Conservation (phyloP, 139 green algal species). For the Desmodesmus armatus region DNA sequence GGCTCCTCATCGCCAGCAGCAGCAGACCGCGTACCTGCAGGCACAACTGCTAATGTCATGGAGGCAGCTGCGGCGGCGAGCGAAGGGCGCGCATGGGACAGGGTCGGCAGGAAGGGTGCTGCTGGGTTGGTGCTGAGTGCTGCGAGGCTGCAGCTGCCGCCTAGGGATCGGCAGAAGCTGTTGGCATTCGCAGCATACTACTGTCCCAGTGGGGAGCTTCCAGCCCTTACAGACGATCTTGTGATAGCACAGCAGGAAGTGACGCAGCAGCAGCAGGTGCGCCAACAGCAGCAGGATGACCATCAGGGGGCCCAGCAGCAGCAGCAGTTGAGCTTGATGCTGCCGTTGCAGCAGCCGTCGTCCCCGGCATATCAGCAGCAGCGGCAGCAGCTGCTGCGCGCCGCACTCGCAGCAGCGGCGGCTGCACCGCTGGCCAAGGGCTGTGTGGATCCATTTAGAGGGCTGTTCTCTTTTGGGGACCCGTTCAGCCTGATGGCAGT, state of each 20-base stretch:
- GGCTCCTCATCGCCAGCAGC: neutral
- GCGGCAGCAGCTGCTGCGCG: conserved; percentile 18
- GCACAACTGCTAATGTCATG: no score
- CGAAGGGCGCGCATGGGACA: no score
- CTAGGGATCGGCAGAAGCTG: conserved; percentile 18
- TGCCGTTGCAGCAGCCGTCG: neutral
- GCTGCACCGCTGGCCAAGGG: conserved; percentile 6
- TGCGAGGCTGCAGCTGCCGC: neutral
- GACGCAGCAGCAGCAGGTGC: conserved; percentile 14
- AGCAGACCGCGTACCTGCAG: neutral
- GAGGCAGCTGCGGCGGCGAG: no score
- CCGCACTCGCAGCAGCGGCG: neutral
- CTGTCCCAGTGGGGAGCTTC: neutral
- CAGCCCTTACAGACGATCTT: conserved; percentile 37
- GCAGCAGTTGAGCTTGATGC: neutral
- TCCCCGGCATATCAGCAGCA: neutral
- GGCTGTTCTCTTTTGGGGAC: conserved; percentile 18
- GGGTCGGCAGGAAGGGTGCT: no score
- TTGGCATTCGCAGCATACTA: conserved; percentile 40
- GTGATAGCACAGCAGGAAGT: conserved; percentile 17
- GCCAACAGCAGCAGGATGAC: neutral
- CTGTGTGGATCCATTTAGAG: conserved; percentile 11
- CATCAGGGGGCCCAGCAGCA: neutral
- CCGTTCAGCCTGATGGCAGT: neutral
- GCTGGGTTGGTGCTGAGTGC: no score